Conservation (phyloP, 352 stramenopile species). For the Phytophthora foliorum region DNA sequence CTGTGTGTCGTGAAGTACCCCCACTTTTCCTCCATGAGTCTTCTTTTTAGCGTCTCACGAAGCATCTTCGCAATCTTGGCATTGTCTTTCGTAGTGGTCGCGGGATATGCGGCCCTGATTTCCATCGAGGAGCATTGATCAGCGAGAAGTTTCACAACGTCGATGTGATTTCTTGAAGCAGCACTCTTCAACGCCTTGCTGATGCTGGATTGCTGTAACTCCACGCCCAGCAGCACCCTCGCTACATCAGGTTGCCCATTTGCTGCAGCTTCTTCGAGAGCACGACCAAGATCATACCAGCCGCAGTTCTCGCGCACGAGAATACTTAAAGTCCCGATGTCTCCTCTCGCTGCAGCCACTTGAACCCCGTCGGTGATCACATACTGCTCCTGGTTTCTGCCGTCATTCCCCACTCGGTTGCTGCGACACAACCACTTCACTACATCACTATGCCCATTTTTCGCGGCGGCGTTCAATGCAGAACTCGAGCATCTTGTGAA, state of each 20-base stretch:
- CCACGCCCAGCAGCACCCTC: slow-evolving; percentile 28
- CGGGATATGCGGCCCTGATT: slow-evolving; percentile 11
- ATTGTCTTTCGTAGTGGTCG: background rate
- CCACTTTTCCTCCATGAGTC: slow-evolving; percentile 1
- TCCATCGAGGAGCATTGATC: background rate
- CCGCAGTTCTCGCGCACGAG: slow-evolving; percentile 4
- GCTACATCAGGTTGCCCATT: slow-evolving; percentile 3
- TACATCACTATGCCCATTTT: slow-evolving; percentile 26
- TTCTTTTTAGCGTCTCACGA: background rate
- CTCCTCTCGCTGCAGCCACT: slow-evolving; percentile 6
- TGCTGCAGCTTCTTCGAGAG: background rate
- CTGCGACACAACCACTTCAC: slow-evolving; percentile 9
- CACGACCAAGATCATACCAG: background rate
- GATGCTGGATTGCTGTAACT: background rate
- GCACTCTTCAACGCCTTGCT: slow-evolving; percentile 1
- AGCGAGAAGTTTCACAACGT: background rate
- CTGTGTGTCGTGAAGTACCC: background rate
- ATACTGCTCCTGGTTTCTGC: background rate
- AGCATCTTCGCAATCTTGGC: background rate
- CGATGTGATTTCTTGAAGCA: background rate
- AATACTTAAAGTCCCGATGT: background rate
- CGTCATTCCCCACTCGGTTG: background rate
- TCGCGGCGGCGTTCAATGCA: slow-evolving; percentile 33
- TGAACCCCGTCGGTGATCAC: slow-evolving; percentile 13
- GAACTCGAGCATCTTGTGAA: slow-evolving; percentile 25